These are phyloP conservation scores for Erysimum pusillum DNA, from an alignment of 441 rosid species.

Conservation along the genomic window DNA sequence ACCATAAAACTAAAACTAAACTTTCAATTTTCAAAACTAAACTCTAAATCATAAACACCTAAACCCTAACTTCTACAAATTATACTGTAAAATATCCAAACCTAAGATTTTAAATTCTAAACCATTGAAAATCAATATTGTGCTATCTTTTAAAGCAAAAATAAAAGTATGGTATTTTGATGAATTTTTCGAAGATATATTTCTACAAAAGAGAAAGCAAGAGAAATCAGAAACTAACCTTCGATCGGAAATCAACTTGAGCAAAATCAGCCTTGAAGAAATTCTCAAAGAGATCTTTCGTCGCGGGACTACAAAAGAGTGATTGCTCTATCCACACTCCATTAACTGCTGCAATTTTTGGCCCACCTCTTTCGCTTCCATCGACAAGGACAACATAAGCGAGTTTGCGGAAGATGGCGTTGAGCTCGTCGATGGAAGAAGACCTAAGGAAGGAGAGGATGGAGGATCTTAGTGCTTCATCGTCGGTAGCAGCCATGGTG, in stretches of 20 bases:
- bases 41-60: too few species aligned
- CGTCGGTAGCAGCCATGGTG: constrained; percentile 5
- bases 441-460: background rate
- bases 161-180: too few species aligned
- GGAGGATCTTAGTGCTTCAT: background rate
- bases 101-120: too few species aligned
- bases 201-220: too few species aligned
- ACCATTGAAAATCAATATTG: too few species aligned
- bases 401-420: background rate
- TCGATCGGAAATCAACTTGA: background rate
- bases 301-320: too few species aligned
- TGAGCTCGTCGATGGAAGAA: background rate
- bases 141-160: too few species aligned
- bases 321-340: constrained; percentile 6
- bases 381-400: background rate
- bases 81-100: too few species aligned
- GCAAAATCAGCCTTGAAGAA: background rate
- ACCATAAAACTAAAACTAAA: too few species aligned
- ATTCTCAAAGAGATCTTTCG: constrained; percentile 1
- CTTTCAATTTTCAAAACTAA: too few species aligned
- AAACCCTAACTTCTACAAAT: too few species aligned
- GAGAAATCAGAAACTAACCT: background rate
- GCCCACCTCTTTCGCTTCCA: background rate
- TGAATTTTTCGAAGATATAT: too few species aligned
- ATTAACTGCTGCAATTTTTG: background rate